Base-by-base conservation (phyloP, 1,284 basidiomycete species). In the Trichosporon faecale region DNA sequence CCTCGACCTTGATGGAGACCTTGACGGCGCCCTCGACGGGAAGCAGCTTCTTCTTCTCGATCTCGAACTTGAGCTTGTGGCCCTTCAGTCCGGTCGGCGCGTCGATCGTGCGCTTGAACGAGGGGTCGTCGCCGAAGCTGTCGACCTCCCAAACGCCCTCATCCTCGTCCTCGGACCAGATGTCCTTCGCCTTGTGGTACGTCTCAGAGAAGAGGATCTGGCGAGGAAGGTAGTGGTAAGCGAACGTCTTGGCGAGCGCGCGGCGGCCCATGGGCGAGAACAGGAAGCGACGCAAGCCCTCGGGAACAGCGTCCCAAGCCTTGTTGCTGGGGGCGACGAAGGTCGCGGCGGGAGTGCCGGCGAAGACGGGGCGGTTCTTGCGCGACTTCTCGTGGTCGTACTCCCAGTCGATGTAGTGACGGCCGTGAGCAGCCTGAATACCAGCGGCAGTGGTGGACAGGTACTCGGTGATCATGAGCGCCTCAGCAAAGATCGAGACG, bases 241-340 rank as follows among this genome's bases (percentile, higher is more conserved):
- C 85, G 27, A 92, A 78, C 16, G 91, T 76, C 82, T 91, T 91
- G 76, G 83, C 86, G 66, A 92, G 77, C 1, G 85, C 86, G 46
- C 79, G 81, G 64, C 83, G 82, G 7, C 91, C 91, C 68, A 88
- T 88, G 0, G 89, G 89, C 8, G 89, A 90, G 83, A 91, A 91
- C 67, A 92, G 85, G 85, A 86, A 92, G 40, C 85, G 76, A 69
- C 84, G 85, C 61, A 92, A 85, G 66, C 85, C 86, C 49, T 73
- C 77, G 0, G 91, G 91, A 25, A 92, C 85, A 9, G 77, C 80
- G 31, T 83, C 75, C 81, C 91, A 92, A 2, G 91, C 91, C 8
- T 78, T 79, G 78, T 91, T 91, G 65, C 86, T 86, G 0, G 90
- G 91, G 1, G 87, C 88, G 76, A 92, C 91, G 55, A 88, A 73